These are phyloP conservation scores for Pseudogymnoascus sp. DNA, from an alignment of 2,329 filamentous ascomycete genomes.

Conservation along the genomic window DNA sequence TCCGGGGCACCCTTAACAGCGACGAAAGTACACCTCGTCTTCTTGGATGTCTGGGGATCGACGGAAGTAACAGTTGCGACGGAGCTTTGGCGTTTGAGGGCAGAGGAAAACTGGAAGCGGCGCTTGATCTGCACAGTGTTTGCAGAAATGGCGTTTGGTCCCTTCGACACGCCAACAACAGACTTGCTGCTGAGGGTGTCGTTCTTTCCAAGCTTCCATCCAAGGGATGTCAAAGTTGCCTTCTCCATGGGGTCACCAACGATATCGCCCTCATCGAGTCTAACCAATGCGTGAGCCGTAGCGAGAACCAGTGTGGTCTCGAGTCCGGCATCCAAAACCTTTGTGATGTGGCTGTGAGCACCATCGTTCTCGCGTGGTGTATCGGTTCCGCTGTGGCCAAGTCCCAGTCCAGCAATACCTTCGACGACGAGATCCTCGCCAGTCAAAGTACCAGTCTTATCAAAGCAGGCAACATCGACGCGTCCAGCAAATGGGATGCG, in stretches of 20 bases:
- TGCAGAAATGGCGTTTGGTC: slow-evolving; percentile 41
- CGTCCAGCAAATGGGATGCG: slow-evolving; percentile 93
- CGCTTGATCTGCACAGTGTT: slow-evolving; percentile 91
- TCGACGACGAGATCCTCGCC: slow-evolving; percentile 96
- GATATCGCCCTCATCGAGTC: slow-evolving; percentile 91
- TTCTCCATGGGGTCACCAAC: slow-evolving; percentile 99
- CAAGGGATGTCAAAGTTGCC: slow-evolving; percentile 79
- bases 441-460: slow-evolving; percentile 95
- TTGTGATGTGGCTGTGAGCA: slow-evolving; percentile 70
- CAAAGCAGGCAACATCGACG: slow-evolving; percentile 94
- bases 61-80: slow-evolving; percentile 73
- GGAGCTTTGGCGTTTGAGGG: slow-evolving; percentile 91
- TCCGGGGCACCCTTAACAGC: slow-evolving; percentile 96
- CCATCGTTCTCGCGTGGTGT: slow-evolving; percentile 66
- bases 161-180: slow-evolving; percentile 37
- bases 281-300: slow-evolving; percentile 90
- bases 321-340: slow-evolving; percentile 62
- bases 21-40: slow-evolving; percentile 78
- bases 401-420: slow-evolving; percentile 81
- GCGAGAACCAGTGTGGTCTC: slow-evolving; percentile 90
- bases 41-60: slow-evolving; percentile 66
- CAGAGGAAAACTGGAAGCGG: slow-evolving; percentile 96
- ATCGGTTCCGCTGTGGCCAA: slow-evolving; percentile 60
- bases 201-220: slow-evolving; percentile 87
- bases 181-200: slow-evolving; percentile 71